These are phyloP conservation scores for Podaxis mareebaensis DNA, from an alignment of 768 basidiomycete genomes.

Conservation along the genomic window DNA sequence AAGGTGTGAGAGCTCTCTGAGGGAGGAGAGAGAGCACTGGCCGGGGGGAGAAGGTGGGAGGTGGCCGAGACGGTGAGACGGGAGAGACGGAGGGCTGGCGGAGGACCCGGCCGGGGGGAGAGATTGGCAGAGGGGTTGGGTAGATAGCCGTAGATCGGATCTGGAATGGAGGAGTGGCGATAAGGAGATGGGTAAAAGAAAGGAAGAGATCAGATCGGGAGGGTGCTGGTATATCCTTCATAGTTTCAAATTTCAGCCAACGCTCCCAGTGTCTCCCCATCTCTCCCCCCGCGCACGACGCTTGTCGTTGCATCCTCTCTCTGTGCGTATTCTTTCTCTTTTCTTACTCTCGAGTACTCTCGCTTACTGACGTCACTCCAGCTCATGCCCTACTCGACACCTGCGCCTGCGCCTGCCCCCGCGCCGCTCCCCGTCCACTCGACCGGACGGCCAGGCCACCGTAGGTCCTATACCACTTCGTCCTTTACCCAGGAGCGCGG, in stretches of 20 bases:
- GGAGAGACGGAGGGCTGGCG: constrained; percentile 4
- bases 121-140: neutral
- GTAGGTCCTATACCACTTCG: constrained; percentile 30
- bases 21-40: no score
- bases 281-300: constrained; percentile 10
- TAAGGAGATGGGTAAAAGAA: constrained; percentile 7
- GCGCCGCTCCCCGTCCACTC: constrained; percentile 24
- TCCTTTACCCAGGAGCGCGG: constrained; percentile 20
- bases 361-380: neutral
- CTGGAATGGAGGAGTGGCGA: constrained; percentile 13
- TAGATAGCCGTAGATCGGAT: constrained; percentile 11
- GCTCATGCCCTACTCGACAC: constrained; percentile 33
- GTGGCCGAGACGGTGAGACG: neutral
- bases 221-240: neutral
- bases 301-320: neutral
- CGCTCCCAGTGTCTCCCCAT: neutral
- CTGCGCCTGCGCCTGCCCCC: constrained; percentile 24
- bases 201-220: constrained; percentile 14
- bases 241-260: constrained; percentile 5
- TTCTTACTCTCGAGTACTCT: neutral
- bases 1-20: no score
- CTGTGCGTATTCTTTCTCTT: neutral
- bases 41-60: no score
- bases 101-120: neutral
- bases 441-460: constrained; percentile 35